These are phyloP conservation scores for Prosopis cineraria DNA, from an alignment of 306 rosid species.

Conservation along the genomic window DNA sequence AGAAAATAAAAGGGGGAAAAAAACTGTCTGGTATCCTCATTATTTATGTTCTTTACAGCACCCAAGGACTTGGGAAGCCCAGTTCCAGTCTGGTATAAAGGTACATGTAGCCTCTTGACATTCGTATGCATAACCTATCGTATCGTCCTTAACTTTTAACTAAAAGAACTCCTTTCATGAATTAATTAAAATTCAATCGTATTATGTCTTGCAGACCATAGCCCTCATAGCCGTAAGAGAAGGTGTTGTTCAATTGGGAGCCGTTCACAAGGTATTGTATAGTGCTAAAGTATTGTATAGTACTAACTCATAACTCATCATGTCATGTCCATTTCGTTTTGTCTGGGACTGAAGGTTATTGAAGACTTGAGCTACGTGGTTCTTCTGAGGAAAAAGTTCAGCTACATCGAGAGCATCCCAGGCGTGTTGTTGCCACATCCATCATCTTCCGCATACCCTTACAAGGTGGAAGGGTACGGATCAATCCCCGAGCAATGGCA, in stretches of 20 bases:
- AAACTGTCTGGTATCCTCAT: constrained; percentile 6
- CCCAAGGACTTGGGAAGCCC: constrained; percentile 99
- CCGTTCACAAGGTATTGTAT: constrained; percentile 86
- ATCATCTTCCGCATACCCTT: constrained; percentile 65
- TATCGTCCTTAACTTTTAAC: neutral
- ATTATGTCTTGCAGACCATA: constrained; percentile 69
- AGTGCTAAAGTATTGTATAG: too few species aligned
- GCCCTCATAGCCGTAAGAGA: constrained; percentile 96
- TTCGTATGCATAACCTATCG: neutral
- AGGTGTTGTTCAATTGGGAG: constrained; percentile 97
- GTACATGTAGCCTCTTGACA: constrained; percentile 35
- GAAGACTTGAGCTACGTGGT: constrained; percentile 92
- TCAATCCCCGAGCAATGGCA: constrained; percentile 57
- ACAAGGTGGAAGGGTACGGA: constrained; percentile 45
- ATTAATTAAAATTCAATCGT: neutral
- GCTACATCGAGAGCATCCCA: constrained; percentile 96
- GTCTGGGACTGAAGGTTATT: constrained; percentile 51
- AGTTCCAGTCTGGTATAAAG: constrained; percentile 98
- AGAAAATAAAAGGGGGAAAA: constrained; percentile 7
- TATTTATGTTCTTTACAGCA: constrained; percentile 57
- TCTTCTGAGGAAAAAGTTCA: constrained; percentile 76
- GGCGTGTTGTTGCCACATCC: constrained; percentile 98
- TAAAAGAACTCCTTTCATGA: constrained; percentile 12
- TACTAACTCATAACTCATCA: neutral
- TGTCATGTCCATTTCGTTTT: constrained; percentile 3